phyloP scores from a whole-genome alignment of 2,329 filamentous ascomycete genomes.

The Lecanicillium sp. region DNA sequence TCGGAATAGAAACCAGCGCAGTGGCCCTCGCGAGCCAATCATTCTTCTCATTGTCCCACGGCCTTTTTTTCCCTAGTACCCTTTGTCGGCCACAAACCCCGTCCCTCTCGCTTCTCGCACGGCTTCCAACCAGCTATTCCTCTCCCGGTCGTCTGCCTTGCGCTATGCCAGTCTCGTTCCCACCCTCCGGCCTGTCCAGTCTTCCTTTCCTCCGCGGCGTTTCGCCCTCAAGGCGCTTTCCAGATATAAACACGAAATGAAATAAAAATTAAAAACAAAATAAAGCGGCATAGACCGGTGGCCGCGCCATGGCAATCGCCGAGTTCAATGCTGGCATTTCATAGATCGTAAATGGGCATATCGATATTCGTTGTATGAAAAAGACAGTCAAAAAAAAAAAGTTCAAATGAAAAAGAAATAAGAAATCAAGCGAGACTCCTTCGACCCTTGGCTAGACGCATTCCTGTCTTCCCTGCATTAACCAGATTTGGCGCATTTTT shows the following conservation, averaged over 20 bases:
- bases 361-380: slow-evolving; percentile 9
- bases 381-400: slow-evolving; percentile 2
- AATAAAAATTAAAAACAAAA: background rate
- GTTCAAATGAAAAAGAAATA: background rate
- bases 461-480: background rate
- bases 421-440: background rate
- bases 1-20: no score
- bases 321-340: background rate
- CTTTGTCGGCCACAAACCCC: no score
- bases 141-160: background rate
- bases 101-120: no score
- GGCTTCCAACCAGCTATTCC: no score
- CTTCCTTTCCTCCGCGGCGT: background rate
- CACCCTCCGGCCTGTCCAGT: background rate
- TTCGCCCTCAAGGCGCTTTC: background rate
- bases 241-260: background rate
- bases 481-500: background rate
- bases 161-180: background rate
- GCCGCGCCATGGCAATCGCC: no score
- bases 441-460: no score
- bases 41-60: no score
- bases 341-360: slow-evolving; percentile 9
- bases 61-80: no score
- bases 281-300: no score
- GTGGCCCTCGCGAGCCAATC: no score